Evolutionary conservation across 1,284 basidiomycete species (phyloP).

Genomic region (Austropuccinia psidii): DNA sequence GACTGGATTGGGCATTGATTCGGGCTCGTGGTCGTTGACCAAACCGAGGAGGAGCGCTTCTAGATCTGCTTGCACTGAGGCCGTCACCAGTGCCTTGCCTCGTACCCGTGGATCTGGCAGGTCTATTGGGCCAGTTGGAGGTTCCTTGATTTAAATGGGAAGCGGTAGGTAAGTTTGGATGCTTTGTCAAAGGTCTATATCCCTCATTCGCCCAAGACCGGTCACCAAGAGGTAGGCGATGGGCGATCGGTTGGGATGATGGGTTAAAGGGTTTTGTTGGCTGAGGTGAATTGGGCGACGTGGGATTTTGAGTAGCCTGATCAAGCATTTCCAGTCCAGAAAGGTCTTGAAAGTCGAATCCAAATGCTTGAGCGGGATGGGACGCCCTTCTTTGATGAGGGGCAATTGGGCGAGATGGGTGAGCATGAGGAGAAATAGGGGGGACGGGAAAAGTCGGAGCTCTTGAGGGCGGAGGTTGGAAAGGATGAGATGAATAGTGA

Average conservation of each 20-base stretch:
- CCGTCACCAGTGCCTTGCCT: not conserved
- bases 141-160: not conserved
- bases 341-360: constrained; percentile 10
- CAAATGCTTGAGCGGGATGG: not conserved
- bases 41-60: not conserved
- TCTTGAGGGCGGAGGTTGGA: not conserved
- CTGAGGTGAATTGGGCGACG: not conserved
- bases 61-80: not conserved
- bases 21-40: no score
- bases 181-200: not conserved
- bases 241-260: not conserved
- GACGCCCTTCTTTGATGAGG: not conserved
- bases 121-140: not conserved
- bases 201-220: not conserved
- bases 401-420: not conserved
- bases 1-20: no score
- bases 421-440: not conserved
- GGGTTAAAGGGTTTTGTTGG: no score
- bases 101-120: not conserved
- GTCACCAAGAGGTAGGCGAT: not conserved
- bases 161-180: not conserved
- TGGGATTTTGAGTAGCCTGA: not conserved
- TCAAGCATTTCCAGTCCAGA: not conserved
- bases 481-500: not conserved
- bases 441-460: not conserved